Conservation (phyloP, 106 monocot genomes). For the Phalaenopsis aphrodite region DNA sequence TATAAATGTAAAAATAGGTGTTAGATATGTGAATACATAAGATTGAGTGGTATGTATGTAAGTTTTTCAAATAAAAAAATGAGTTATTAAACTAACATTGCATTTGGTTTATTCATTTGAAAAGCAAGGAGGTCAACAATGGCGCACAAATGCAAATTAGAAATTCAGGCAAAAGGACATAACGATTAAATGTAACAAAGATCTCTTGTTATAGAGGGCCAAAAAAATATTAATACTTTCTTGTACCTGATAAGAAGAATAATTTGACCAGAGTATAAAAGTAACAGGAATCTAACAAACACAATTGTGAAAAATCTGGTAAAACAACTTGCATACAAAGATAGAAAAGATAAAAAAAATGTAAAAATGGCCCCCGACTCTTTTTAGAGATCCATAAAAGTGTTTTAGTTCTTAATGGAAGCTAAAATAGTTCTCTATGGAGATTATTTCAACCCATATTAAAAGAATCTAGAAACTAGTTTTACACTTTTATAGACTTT, state of each 20-base stretch:
- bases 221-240: neutral
- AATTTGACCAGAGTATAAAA: neutral
- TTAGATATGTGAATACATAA: too few species aligned
- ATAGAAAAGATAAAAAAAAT: neutral
- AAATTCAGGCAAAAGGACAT: neutral
- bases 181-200: neutral
- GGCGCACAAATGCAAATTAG: neutral
- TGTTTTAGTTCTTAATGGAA: too few species aligned
- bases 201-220: neutral
- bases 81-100: neutral
- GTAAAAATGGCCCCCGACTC: too few species aligned
- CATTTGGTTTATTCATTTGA: neutral
- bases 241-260: neutral
- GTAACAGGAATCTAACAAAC: neutral
- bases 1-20: too few species aligned
- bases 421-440: too few species aligned
- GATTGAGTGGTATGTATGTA: too few species aligned
- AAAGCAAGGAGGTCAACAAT: neutral
- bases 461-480: too few species aligned
- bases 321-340: neutral
- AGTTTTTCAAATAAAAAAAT: neutral
- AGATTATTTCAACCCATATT: too few species aligned
- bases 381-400: too few species aligned
- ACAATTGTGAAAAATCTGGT: neutral
- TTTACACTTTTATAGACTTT: too few species aligned